A percentile compares a stretch with the other conserved stretches of the same genome.
Conservation (phyloP, 805 yeast species). For the Cyberlindnera xylosilytica region DNA sequence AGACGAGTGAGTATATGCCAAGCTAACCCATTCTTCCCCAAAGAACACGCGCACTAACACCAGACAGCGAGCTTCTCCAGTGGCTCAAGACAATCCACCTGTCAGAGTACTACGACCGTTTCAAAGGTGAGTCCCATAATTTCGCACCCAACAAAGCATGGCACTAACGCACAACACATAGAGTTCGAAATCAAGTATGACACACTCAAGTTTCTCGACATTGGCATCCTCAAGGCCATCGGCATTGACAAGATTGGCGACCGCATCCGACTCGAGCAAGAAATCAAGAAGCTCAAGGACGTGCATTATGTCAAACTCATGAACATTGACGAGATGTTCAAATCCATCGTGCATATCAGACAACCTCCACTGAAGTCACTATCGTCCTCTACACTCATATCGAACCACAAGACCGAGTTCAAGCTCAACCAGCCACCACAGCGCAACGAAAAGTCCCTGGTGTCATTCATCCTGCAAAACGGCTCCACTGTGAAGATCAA, state of each 20-base stretch:
- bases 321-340: slow-evolving; percentile 18
- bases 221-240: slow-evolving; percentile 60
- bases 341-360: slow-evolving; percentile 7
- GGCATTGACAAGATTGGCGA: slow-evolving; percentile 84
- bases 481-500: slow-evolving; percentile 69
- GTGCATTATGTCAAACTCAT: slow-evolving; percentile 4
- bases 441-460: slow-evolving; percentile 27
- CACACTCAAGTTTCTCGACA: slow-evolving; percentile 42
- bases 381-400: slow-evolving; percentile 7
- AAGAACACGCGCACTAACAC: too few relatives aligned
- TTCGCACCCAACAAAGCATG: not conserved
- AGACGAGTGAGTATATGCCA: not conserved
- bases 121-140: slow-evolving; percentile 8
- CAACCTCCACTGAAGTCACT: slow-evolving; percentile 6
- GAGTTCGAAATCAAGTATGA: slow-evolving; percentile 20
- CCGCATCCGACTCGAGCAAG: slow-evolving; percentile 62
- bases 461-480: slow-evolving; percentile 71
- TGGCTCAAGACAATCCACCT: slow-evolving; percentile 12
- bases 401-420: slow-evolving; percentile 18
- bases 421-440: slow-evolving; percentile 22
- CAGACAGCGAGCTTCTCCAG: slow-evolving; percentile 8
- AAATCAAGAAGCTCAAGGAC: slow-evolving; percentile 43
- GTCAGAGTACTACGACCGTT: slow-evolving; percentile 8
- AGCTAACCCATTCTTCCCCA: too few relatives aligned
- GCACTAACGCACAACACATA: slow-evolving; percentile 1